Percentiles rank a stretch among this genome's conserved stretches.
Evolutionary conservation across 805 yeast species (phyloP).

Genomic region (Monosporozyma aerobia): DNA sequence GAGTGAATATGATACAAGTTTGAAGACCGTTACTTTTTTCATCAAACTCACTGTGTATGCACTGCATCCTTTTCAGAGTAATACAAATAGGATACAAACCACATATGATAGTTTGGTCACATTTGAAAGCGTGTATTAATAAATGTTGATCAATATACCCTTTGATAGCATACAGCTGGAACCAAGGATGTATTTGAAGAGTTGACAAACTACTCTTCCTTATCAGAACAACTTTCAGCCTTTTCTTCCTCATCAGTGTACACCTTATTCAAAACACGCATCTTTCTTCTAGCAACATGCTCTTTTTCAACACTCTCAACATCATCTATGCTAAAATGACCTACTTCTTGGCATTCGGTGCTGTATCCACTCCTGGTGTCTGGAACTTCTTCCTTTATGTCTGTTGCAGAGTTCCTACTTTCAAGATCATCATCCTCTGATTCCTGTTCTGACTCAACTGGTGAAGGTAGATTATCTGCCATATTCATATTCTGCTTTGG

Average conservation of each 20-base stretch:
- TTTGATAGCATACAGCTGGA: background rate
- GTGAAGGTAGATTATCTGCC: background rate
- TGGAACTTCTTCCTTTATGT: background rate
- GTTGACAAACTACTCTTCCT: background rate
- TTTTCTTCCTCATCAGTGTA: conserved; percentile 16
- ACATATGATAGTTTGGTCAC: background rate
- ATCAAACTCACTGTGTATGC: background rate
- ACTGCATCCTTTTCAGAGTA: background rate
- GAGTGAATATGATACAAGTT: too few relatives aligned
- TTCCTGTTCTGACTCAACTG: conserved; percentile 2
- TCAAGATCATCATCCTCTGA: conserved; percentile 6
- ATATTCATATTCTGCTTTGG: background rate
- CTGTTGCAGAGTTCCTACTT: background rate
- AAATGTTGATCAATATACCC: too few relatives aligned
- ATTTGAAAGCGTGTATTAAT: background rate
- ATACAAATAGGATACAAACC: background rate
- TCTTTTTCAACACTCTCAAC: conserved; percentile 8
- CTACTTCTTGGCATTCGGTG: conserved; percentile 22
- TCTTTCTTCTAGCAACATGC: conserved; percentile 20
- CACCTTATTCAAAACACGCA: conserved; percentile 22
- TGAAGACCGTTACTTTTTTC: background rate
- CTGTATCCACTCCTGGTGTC: conserved; percentile 7
- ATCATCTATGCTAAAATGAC: conserved; percentile 7
- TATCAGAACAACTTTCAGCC: conserved; percentile 26
- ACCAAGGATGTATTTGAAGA: background rate